Evolutionary conservation across 2,329 filamentous ascomycete species (phyloP).

Genomic region (Spiromastix sp.): DNA sequence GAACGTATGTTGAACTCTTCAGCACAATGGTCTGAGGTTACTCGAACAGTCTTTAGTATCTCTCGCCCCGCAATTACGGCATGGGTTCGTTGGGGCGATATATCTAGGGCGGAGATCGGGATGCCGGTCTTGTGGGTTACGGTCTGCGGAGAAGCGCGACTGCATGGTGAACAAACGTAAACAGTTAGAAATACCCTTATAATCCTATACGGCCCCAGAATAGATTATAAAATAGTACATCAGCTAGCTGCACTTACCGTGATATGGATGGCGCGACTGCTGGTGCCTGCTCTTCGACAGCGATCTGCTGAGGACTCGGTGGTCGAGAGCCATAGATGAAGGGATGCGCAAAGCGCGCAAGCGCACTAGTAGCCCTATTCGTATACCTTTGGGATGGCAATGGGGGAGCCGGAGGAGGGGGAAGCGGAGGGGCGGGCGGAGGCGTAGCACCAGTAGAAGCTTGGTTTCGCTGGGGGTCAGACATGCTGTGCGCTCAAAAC

Average conservation of each 20-base stretch:
- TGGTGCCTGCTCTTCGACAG: slow-evolving; percentile 19
- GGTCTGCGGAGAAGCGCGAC: slow-evolving; percentile 42
- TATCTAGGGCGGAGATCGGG: slow-evolving; percentile 52
- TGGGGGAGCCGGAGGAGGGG: slow-evolving; percentile 23
- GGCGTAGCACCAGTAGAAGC: slow-evolving; percentile 18
- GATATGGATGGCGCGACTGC: slow-evolving; percentile 26
- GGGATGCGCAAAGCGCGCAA: slow-evolving; percentile 44
- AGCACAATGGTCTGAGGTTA: slow-evolving; percentile 45
- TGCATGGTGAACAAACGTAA: slow-evolving; percentile 13
- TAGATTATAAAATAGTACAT: no score
- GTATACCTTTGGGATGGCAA: slow-evolving; percentile 31
- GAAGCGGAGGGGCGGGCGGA: slow-evolving; percentile 11
- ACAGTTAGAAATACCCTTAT: no score
- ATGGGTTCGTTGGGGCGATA: slow-evolving; percentile 53
- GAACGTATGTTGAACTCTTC: slow-evolving; percentile 56
- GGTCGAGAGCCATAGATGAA: slow-evolving; percentile 45
- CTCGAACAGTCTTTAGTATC: slow-evolving; percentile 54
- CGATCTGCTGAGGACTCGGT: slow-evolving; percentile 39
- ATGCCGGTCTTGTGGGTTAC: slow-evolving; percentile 55
- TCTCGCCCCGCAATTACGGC: slow-evolving; percentile 55
- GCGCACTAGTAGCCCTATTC: slow-evolving; percentile 34
- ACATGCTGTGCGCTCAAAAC: slow-evolving; percentile 18
- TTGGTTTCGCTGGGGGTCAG: slow-evolving; percentile 18
- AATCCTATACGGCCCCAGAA: no score
- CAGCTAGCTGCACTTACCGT: slow-evolving; percentile 30